Evolutionary conservation across 2,329 filamentous ascomycete genomes (phyloP).

Genomic region (Botrytis fabae): DNA sequence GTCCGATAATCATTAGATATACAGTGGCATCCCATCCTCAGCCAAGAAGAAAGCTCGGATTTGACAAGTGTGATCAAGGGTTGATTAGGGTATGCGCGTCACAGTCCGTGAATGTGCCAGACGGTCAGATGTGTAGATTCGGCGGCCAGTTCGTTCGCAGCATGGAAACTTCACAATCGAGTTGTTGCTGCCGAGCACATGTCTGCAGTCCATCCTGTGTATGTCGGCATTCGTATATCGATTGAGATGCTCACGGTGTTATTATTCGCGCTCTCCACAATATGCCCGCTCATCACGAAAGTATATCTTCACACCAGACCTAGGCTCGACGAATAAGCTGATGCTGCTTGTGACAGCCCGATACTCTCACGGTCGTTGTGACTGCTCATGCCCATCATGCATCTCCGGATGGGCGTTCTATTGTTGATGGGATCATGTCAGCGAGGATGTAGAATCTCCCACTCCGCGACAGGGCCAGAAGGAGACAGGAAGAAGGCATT

Average conservation of each 20-base stretch:
- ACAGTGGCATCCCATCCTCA: not conserved
- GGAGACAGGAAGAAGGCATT: not conserved
- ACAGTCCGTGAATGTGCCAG: not conserved
- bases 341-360: not conserved
- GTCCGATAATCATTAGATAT: not conserved
- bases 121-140: not conserved
- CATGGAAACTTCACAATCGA: not conserved
- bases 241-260: not conserved
- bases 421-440: not conserved
- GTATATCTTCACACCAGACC: not conserved
- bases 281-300: not conserved
- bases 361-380: not conserved
- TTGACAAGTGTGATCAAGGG: not conserved
- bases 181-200: not conserved
- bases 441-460: not conserved
- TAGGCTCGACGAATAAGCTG: not conserved
- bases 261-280: not conserved
- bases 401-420: not conserved
- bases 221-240: not conserved
- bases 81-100: not conserved
- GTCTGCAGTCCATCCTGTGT: not conserved
- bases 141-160: not conserved
- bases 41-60: conserved; percentile 2
- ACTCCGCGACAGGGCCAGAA: not conserved
- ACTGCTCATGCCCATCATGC: not conserved